phyloP scores from a whole-genome alignment of 371 early-diverging fungal species.

The Mortierella sp. region DNA sequence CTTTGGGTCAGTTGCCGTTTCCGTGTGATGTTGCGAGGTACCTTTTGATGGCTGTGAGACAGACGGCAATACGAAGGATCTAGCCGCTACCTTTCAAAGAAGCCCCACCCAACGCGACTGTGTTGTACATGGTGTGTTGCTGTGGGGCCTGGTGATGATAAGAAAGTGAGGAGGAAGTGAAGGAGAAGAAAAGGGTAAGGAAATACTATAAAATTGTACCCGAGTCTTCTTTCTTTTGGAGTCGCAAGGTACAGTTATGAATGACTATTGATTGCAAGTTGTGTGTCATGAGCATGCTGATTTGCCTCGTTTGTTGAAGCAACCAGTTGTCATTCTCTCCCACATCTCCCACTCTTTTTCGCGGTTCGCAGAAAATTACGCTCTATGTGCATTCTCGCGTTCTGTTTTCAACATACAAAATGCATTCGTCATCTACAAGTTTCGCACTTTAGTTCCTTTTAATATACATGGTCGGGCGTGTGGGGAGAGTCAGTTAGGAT shows the following conservation, averaged over 20 bases:
- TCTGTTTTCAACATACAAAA: too few relatives aligned
- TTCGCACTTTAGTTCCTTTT: not conserved
- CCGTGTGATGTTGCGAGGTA: constrained; percentile 15
- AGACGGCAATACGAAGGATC: constrained; percentile 3
- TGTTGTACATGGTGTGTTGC: not conserved
- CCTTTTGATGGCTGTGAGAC: constrained; percentile 30
- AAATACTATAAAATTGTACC: too few relatives aligned
- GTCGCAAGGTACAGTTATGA: not conserved
- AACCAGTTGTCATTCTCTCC: not conserved
- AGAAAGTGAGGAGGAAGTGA: too few relatives aligned
- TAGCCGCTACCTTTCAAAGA: not conserved
- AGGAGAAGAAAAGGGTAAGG: too few relatives aligned
- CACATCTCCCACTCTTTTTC: too few relatives aligned
- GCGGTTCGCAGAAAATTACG: too few relatives aligned
- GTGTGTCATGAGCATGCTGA: too few relatives aligned
- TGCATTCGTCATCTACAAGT: too few relatives aligned
- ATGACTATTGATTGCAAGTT: too few relatives aligned
- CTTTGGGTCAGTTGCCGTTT: constrained; percentile 26
- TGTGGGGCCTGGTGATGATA: too few relatives aligned
- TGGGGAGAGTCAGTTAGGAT: not conserved
- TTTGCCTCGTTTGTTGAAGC: too few relatives aligned
- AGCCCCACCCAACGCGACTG: constrained; percentile 1
- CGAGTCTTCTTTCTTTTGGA: not conserved
- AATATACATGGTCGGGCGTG: not conserved
- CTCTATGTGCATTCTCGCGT: not conserved